Percentiles rank a stretch among this genome's conserved stretches.
Conservation (phyloP, 306 rosid genomes). For the Ochetophila trinervis region DNA sequence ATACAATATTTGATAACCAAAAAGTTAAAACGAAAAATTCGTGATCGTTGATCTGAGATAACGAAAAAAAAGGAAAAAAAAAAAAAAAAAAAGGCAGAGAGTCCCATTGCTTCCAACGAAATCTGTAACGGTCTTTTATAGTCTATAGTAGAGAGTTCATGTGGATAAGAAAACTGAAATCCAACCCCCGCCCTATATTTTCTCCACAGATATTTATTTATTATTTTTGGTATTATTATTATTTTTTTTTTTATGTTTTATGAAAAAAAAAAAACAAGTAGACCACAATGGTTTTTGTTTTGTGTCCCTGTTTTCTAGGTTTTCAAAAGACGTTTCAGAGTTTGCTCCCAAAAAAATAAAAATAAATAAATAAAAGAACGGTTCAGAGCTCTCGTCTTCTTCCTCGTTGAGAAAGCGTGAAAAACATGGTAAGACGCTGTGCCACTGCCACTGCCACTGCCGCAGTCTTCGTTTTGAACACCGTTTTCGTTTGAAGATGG, state of each 20-base stretch:
- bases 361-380: too few relatives aligned
- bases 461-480: background rate
- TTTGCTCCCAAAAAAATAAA: too few relatives aligned
- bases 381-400: background rate
- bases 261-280: background rate
- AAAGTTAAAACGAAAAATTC: too few relatives aligned
- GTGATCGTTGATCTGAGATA: too few relatives aligned
- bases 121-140: too few relatives aligned
- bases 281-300: background rate
- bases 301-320: background rate
- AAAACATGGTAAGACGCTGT: conserved; percentile 19
- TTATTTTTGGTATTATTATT: too few relatives aligned
- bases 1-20: too few relatives aligned
- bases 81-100: too few relatives aligned
- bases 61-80: too few relatives aligned
- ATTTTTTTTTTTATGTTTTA: background rate
- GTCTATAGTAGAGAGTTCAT: too few relatives aligned
- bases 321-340: background rate
- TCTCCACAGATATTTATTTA: too few relatives aligned
- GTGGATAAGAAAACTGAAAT: conserved; percentile 8
- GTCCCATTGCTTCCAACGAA: too few relatives aligned
- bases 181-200: background rate
- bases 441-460: background rate
- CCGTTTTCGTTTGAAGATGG: conserved; percentile 31
- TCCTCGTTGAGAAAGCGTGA: background rate